A percentile compares a stretch with the other conserved stretches of the same genome.
Conservation (phyloP, 1,284 basidiomycete species). For the Austroboletus niveus region DNA sequence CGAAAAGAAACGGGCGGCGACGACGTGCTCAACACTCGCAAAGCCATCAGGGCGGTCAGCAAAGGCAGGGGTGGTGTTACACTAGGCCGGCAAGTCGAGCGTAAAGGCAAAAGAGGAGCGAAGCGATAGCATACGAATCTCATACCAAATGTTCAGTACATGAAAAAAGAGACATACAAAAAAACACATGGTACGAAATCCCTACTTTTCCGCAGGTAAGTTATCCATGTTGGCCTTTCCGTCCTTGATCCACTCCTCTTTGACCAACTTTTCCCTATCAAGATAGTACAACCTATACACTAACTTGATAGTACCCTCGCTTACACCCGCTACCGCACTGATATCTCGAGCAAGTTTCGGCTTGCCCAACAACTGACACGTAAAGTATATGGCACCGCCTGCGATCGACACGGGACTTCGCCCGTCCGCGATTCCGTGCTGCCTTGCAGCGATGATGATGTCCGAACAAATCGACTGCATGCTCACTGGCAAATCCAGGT, state of each 20-base stretch:
- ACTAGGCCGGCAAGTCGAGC: slow-evolving; percentile 40
- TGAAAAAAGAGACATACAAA: slow-evolving; percentile 14
- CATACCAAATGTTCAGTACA: slow-evolving; percentile 13
- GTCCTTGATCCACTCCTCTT: slow-evolving; percentile 78
- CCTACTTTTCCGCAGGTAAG: slow-evolving; percentile 28
- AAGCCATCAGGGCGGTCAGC: slow-evolving; percentile 80
- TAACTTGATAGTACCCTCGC: slow-evolving; percentile 93
- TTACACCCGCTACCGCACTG: slow-evolving; percentile 93
- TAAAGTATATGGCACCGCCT: slow-evolving; percentile 94
- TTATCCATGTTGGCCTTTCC: slow-evolving; percentile 63
- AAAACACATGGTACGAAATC: slow-evolving; percentile 9
- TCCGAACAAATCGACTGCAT: slow-evolving; percentile 84
- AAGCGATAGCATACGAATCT: slow-evolving; percentile 15
- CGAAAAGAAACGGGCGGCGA: slow-evolving; percentile 50
- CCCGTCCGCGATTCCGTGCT: slow-evolving; percentile 88
- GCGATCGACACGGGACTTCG: slow-evolving; percentile 95
- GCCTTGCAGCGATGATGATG: slow-evolving; percentile 79
- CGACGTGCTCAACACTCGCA: slow-evolving; percentile 76
- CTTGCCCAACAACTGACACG: slow-evolving; percentile 78
- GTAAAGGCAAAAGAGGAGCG: slow-evolving; percentile 24
- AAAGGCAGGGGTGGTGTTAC: slow-evolving; percentile 64
- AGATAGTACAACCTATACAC: slow-evolving; percentile 73
- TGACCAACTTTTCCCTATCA: slow-evolving; percentile 72
- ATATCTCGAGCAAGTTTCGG: slow-evolving; percentile 82
- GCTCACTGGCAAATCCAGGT: slow-evolving; percentile 83